Percentiles rank a stretch among this genome's conserved stretches.
These are phyloP conservation scores for Platanthera zijinensis DNA, from an alignment of 106 monocot genomes.

Conservation along the genomic window DNA sequence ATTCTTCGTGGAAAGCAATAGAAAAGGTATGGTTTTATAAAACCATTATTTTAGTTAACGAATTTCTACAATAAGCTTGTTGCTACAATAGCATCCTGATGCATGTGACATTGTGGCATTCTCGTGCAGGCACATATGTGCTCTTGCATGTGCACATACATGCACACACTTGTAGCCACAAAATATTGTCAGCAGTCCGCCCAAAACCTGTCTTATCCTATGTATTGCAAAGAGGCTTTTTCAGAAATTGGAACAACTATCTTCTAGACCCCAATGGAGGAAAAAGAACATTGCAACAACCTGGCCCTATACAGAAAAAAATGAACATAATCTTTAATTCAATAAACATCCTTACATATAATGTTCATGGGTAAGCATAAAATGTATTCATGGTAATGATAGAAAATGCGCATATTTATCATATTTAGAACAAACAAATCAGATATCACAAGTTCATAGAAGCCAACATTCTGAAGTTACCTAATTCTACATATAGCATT, in stretches of 20 bases:
- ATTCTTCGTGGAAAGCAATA: slow-evolving; percentile 84
- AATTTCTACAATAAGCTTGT: background rate
- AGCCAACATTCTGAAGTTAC: background rate
- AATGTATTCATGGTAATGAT: background rate
- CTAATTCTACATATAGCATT: background rate
- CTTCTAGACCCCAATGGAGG: background rate
- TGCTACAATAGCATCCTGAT: background rate
- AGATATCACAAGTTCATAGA: background rate
- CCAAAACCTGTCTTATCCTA: background rate
- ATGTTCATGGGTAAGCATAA: background rate
- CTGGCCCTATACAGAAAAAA: background rate
- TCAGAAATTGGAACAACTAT: background rate
- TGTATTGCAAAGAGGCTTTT: background rate
- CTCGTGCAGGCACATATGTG: background rate
- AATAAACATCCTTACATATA: background rate
- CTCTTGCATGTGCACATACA: background rate
- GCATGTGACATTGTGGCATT: background rate
- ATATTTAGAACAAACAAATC: background rate
- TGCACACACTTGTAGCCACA: background rate
- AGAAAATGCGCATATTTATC: background rate
- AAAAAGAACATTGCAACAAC: background rate
- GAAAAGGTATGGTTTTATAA: slow-evolving; percentile 49
- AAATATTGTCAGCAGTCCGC: too few species aligned
- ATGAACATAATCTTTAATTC: background rate
- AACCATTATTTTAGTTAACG: background rate